Conservation (phyloP, 257 asterid species). For the Ilex aquifolium region DNA sequence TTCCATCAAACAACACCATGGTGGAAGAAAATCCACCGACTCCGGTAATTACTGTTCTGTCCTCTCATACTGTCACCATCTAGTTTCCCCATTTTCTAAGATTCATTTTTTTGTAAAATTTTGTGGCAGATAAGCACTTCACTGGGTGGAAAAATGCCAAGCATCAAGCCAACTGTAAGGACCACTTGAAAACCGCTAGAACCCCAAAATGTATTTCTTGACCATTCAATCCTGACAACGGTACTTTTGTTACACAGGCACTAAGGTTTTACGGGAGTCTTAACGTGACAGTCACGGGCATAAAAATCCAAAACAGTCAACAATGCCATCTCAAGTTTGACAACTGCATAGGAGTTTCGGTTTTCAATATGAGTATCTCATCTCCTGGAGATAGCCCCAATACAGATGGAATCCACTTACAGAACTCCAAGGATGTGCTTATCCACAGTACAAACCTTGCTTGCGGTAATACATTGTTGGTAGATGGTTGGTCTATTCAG, state of each 20-base stretch:
- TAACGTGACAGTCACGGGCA: conserved; percentile 32
- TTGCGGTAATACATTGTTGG: conserved; percentile 30
- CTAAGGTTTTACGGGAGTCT: conserved; percentile 36
- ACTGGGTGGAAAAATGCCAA: conserved; percentile 4
- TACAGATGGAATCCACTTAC: conserved; percentile 59
- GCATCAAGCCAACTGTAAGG: conserved; percentile 4
- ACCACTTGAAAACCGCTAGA: background rate
- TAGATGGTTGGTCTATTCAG: too few relatives aligned
- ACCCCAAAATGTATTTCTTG: background rate
- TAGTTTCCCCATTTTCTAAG: background rate
- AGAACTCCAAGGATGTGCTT: conserved; percentile 37
- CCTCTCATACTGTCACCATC: too few relatives aligned
- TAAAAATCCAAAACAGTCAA: conserved; percentile 42
- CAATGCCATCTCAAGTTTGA: conserved; percentile 48
- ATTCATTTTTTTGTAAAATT: background rate
- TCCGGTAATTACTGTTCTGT: conserved; percentile 2
- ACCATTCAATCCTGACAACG: background rate
- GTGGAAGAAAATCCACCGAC: background rate
- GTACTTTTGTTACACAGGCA: conserved; percentile 28
- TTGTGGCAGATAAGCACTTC: background rate
- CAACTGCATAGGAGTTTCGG: conserved; percentile 31
- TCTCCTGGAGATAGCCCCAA: conserved; percentile 56
- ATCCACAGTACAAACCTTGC: conserved; percentile 29
- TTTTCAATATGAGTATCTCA: conserved; percentile 29
- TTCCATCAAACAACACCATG: conserved; percentile 8